Conservation (phyloP, 441 rosid genomes). For the Euphorbia corollata region DNA sequence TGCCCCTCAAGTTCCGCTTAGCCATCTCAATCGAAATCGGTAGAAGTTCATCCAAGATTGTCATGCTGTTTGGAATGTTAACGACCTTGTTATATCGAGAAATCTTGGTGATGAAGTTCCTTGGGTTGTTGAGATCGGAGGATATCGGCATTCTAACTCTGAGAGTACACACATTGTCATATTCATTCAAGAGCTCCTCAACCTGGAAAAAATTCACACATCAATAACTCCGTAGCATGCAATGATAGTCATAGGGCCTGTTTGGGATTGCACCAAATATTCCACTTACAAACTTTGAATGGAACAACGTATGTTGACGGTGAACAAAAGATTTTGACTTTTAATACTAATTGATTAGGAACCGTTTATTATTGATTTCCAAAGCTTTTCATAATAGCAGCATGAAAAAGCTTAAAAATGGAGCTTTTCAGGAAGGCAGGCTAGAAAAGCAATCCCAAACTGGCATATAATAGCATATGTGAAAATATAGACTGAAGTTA, state of each 20-base stretch:
- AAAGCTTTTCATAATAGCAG: too few relatives aligned
- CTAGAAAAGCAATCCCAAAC: too few relatives aligned
- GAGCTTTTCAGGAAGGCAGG: too few relatives aligned
- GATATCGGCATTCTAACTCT: conserved; percentile 86
- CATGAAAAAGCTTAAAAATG: too few relatives aligned
- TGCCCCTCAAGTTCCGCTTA: conserved; percentile 66
- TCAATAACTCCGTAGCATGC: background rate
- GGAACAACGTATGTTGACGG: too few relatives aligned
- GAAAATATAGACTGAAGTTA: background rate
- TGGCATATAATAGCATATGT: background rate
- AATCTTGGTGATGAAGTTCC: conserved; percentile 81
- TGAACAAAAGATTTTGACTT: too few relatives aligned
- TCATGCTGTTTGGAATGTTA: conserved; percentile 84
- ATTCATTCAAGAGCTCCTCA: conserved; percentile 71
- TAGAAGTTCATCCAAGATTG: conserved; percentile 66
- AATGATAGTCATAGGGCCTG: background rate
- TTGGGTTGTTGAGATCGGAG: conserved; percentile 70
- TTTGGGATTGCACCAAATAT: too few relatives aligned
- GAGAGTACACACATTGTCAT: conserved; percentile 76
- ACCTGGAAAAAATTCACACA: conserved; percentile 34
- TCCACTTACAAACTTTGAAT: too few relatives aligned
- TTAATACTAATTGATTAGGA: too few relatives aligned
- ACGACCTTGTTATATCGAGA: conserved; percentile 76
- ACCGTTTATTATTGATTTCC: too few relatives aligned
- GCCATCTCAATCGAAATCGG: conserved; percentile 86